A percentile compares a stretch with the other conserved stretches of the same genome.
These are phyloP conservation scores for Wickerhamiella brachini DNA, from an alignment of 805 yeast species.

Conservation along the genomic window DNA sequence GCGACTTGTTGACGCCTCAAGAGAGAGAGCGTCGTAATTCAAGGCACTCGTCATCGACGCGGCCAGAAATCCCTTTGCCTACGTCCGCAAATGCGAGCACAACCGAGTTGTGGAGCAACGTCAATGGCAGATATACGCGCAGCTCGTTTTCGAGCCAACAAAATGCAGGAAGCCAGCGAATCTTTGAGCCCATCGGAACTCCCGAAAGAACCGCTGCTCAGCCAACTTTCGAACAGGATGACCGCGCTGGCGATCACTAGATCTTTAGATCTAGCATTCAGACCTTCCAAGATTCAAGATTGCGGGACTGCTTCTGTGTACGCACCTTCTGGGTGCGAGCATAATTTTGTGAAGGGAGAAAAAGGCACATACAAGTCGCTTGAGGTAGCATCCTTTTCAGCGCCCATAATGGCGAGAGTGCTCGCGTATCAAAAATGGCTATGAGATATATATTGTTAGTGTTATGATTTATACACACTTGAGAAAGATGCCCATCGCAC, in stretches of 20 bases:
- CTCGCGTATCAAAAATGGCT: background rate
- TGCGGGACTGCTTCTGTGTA: too few species aligned
- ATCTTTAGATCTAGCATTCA: background rate
- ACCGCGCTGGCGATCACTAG: background rate
- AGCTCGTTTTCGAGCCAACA: background rate
- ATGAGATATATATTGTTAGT: background rate
- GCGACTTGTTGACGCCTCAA: slow-evolving; percentile 72
- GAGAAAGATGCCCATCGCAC: too few species aligned
- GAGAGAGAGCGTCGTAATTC: slow-evolving; percentile 61
- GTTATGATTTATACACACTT: too few species aligned
- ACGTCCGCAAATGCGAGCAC: background rate
- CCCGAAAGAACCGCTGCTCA: slow-evolving; percentile 4
- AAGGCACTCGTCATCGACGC: slow-evolving; percentile 21
- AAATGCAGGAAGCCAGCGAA: background rate
- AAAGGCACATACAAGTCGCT: too few species aligned
- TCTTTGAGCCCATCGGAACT: slow-evolving; percentile 12
- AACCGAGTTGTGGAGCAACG: background rate
- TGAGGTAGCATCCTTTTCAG: too few species aligned
- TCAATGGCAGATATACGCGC: background rate
- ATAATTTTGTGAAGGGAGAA: too few species aligned
- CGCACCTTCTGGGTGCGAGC: too few species aligned
- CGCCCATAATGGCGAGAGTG: background rate
- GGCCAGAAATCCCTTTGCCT: background rate
- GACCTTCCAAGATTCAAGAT: background rate
- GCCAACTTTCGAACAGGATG: background rate